Percentiles rank a stretch among this genome's conserved stretches.
Conservation (phyloP, 148 eudicot species). For the Oxyria digyna region DNA sequence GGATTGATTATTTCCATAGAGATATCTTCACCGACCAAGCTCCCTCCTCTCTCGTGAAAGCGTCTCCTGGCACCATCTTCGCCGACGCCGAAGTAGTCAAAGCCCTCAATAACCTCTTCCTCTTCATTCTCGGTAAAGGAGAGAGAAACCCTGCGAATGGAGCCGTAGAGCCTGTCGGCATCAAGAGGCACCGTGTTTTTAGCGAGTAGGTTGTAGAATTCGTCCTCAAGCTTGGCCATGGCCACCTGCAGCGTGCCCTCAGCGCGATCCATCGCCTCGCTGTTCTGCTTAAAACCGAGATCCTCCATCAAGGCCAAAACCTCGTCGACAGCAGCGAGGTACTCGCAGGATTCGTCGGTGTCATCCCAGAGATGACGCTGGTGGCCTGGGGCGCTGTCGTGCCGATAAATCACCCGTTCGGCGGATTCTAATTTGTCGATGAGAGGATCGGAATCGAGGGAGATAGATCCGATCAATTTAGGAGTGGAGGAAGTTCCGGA, state of each 20-base stretch:
- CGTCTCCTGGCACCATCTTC: constrained; percentile 18
- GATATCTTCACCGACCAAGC: constrained; percentile 50
- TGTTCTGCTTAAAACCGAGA: constrained; percentile 6
- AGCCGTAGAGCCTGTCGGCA: constrained; percentile 41
- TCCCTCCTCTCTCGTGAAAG: constrained; percentile 48
- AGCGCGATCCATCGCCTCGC: constrained; percentile 39
- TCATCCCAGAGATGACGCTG: constrained; percentile 16
- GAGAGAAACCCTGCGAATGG: constrained; percentile 34
- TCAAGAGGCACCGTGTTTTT: constrained; percentile 44
- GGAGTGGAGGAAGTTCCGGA: not conserved
- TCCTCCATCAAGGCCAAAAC: constrained; percentile 34
- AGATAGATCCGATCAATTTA: not conserved
- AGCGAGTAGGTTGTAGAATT: constrained; percentile 41
- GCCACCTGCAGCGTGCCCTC: constrained; percentile 70
- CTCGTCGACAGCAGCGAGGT: constrained; percentile 49
- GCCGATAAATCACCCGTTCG: constrained; percentile 37
- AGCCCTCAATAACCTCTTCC: constrained; percentile 28
- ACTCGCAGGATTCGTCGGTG: constrained; percentile 30
- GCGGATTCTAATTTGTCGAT: constrained; percentile 33
- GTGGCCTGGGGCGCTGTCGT: constrained; percentile 13
- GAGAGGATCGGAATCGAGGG: not conserved
- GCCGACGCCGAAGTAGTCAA: constrained; percentile 20
- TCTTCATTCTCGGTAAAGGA: constrained; percentile 22
- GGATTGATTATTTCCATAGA: constrained; percentile 41
- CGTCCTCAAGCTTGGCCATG: constrained; percentile 78